Conservation (phyloP, 352 stramenopile species). For the Phytophthora aleatoria region DNA sequence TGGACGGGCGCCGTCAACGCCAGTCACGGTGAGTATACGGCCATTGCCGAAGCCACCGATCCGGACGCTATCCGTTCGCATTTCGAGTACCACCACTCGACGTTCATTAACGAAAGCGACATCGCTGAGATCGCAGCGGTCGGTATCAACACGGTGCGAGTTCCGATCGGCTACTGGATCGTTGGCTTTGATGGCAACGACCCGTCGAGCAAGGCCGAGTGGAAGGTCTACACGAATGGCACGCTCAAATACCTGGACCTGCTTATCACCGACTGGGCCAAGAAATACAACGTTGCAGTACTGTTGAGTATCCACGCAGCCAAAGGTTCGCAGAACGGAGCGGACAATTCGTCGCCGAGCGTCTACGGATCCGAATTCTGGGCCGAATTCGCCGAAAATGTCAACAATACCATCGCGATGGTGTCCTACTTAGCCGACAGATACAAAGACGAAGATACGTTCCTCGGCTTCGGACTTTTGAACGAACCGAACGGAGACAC, state of each 20-base stretch:
- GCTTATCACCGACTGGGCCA: conserved; percentile 50
- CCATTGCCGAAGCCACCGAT: conserved; percentile 49
- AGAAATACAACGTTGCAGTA: conserved; percentile 58
- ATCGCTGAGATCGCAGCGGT: conserved; percentile 62
- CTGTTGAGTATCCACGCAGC: conserved; percentile 75
- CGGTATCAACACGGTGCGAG: conserved; percentile 82
- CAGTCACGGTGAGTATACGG: conserved; percentile 60
- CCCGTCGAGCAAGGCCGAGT: conserved; percentile 42
- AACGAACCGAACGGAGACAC: conserved; percentile 71
- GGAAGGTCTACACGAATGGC: conserved; percentile 48
- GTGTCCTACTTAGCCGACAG: conserved; percentile 50
- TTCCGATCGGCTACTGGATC: conserved; percentile 86
- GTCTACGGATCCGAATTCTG: conserved; percentile 50
- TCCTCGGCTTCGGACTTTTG: conserved; percentile 70
- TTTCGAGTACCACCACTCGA: conserved; percentile 59
- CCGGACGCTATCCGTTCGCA: conserved; percentile 43
- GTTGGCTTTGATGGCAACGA: conserved; percentile 69
- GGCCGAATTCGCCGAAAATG: conserved; percentile 57
- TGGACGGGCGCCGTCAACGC: conserved; percentile 51
- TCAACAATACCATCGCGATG: conserved; percentile 55
- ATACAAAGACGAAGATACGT: conserved; percentile 49
- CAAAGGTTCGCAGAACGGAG: conserved; percentile 80
- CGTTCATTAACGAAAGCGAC: conserved; percentile 74
- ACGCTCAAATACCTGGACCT: conserved; percentile 58
- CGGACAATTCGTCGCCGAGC: conserved; percentile 67